phyloP scores from a whole-genome alignment of 2,329 filamentous ascomycete species.

The Escovopsis weberi region DNA sequence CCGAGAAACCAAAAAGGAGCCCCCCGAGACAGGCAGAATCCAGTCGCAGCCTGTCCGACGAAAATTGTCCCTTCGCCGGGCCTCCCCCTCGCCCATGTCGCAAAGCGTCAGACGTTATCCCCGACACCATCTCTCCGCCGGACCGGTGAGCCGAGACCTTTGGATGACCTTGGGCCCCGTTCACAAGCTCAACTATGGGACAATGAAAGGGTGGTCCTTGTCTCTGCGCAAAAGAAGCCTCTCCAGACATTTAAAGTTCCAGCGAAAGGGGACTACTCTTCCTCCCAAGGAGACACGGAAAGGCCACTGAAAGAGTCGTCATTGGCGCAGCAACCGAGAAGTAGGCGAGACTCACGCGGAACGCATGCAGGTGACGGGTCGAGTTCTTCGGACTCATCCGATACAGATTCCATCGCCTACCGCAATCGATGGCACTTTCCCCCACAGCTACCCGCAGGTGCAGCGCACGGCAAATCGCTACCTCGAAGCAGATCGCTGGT shows the following conservation, averaged over 20 bases:
- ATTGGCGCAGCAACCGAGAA: not conserved
- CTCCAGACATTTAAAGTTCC: not conserved
- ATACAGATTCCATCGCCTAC: constrained; percentile 16
- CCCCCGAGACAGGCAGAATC: constrained; percentile 3
- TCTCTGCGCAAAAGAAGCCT: no score
- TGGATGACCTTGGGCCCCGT: no score
- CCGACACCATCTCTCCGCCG: no score
- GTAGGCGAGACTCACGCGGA: constrained; percentile 2
- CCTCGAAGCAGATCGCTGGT: constrained; percentile 14
- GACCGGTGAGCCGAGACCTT: no score
- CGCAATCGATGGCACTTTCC: constrained; percentile 18
- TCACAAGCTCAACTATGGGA: no score
- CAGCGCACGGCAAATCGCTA: constrained; percentile 8
- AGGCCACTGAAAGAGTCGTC: not conserved
- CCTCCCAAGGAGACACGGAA: no score
- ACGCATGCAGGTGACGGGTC: constrained; percentile 3
- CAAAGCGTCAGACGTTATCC: no score
- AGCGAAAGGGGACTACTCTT: not conserved
- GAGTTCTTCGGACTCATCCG: constrained; percentile 12
- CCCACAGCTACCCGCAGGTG: constrained; percentile 17
- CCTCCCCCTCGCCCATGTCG: not conserved
- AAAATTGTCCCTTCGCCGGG: constrained; percentile 1
- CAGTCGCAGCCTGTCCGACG: not conserved
- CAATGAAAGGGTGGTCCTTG: no score
- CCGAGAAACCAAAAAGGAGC: constrained; percentile 5